Base-by-base conservation (phyloP, 805 yeast species). In the Pichia nakasei region DNA sequence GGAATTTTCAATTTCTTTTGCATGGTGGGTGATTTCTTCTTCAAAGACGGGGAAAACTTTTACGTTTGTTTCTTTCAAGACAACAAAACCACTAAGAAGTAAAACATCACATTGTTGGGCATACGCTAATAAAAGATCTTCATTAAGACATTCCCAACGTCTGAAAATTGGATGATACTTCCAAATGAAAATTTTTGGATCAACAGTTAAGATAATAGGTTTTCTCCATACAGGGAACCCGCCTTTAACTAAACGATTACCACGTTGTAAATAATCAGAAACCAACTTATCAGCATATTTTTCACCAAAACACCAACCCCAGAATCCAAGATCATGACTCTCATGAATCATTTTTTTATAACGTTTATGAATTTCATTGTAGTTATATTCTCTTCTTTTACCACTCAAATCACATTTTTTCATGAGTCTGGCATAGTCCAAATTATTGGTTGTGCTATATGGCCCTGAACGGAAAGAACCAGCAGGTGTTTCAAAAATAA, bases 201-300 rank as follows among this genome's bases (percentile, higher is more conserved):
- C 44, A 19, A 44, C 35, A 20, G 22, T 17, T 15, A 18, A 18
- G 9, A 40, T 34, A 5, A 40, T n/a, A 2, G 47, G 47, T 18
- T 34, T 40, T 21, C 41, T 31, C 47, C 47, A 40, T 20, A 40
- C 15, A 11, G 47, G 47, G 18, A 40, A 44, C 11, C 37, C 41
- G 7, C 26, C 32, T 2, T 18, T 26, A 4, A 2, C 15, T 15
- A 40, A 17, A 17, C 41, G 11, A 5, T 34, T 24, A 17, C 39
- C 35, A 24, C 22, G 35, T 22, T 32, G 21, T 6, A 39, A 31
- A 27, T 44, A 44, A 7, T 37, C 35, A 22, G 40, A 41, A 15
- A 40, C 47, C 2, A 40, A 19, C 2, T 13, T 3, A 18, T 39
- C 31, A n/a, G 32, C 47, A 31, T 39, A 40, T 22, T 31, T 31